Base-by-base conservation (phyloP, 2,329 filamentous ascomycete species). In the Aureobasidium uvarum region DNA sequence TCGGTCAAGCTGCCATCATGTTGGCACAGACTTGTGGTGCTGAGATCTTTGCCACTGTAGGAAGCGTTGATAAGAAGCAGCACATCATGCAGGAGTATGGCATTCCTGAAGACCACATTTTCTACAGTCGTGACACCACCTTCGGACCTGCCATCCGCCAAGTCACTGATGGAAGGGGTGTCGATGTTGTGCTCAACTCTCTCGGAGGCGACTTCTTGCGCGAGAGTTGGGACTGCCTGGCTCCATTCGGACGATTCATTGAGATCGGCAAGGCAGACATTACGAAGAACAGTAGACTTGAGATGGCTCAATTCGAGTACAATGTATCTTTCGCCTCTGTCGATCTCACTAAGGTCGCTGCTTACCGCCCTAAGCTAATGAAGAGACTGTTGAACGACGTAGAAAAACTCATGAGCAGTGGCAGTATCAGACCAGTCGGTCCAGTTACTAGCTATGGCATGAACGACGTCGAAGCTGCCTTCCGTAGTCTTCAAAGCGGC, bases 111-210 rank as follows among this genome's bases (percentile, higher is more conserved):
- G 65, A 71, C 38, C 72, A 71, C 56, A 75, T 77, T 58, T 74
- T 76, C 67, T 65, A 68, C 64, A 64, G 38, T 45, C 68, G 73
- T 13, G 69, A 74, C 33, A 55, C 66, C 0, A 66, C 66, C 7
- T 77, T 77, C 54, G 70, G 59, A 0, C 55, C 68, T 5, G 72
- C 58, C 3, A 59, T 77, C 3, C 55, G 64, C 55, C 70, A 2
- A 31, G 68, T 28, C 64, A 76, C 74, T 0, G 43, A 62, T 33
- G 70, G 68, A 13, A 48, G 39, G 8, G 75, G 75, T 11, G 69
- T 75, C 18, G 74, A 78, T 64, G 71, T 77, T 10, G 66, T 76
- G 4, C 66, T 77, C 43, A 76, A 72, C 67, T 67, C 67, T 13
- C 59, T 70, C 3, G 45, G 67, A 2, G 74, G 74, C 1, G 66